Evolutionary conservation across 139 green algal genomes (phyloP), one percentile per base, ranked within the genome.

Genomic region (Chlorella sp.): DNA sequence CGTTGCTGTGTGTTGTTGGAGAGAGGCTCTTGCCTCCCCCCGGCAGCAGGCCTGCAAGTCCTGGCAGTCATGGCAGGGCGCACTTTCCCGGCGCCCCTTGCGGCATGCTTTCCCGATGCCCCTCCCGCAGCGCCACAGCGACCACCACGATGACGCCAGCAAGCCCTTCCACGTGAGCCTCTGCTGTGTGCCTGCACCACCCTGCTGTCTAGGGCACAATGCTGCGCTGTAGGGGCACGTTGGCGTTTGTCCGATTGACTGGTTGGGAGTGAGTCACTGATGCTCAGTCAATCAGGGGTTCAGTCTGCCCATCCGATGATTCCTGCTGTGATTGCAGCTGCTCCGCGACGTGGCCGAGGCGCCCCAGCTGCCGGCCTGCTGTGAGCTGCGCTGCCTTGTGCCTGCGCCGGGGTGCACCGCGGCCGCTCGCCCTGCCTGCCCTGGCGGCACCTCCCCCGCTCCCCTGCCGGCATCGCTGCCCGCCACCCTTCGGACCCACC

Each of bases 71-170:
- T n/a, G n/a, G n/a, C n/a, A n/a, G n/a, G n/a, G n/a, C n/a, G n/a
- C n/a, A n/a, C n/a, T n/a, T n/a, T n/a, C n/a, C n/a, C n/a, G n/a
- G n/a, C n/a, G n/a, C n/a, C n/a, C n/a, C n/a, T n/a, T n/a, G n/a
- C n/a, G n/a, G n/a, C n/a, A n/a, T n/a, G n/a, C n/a, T n/a, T n/a
- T n/a, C n/a, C n/a, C n/a, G n/a, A n/a, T n/a, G n/a, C n/a, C n/a
- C n/a, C n/a, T n/a, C n/a, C 64, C 91, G 67, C 86, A 91, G 50
- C 77, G 85, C 61, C 88, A 93, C 63, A 71, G 84, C 8, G 86
- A 93, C 66, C 88, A 93, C 67, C 88, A 93, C 61, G 46, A 73
- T n/a, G 65, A 86, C 40, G 83, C 77, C 19, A 61, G 40, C 46
- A 41, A 61, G 48, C 80, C 79, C 40, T 93, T 87, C 68, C 83